Conservation (phyloP, 305 asterid genomes). For the Stenogyne calaminthoides region DNA sequence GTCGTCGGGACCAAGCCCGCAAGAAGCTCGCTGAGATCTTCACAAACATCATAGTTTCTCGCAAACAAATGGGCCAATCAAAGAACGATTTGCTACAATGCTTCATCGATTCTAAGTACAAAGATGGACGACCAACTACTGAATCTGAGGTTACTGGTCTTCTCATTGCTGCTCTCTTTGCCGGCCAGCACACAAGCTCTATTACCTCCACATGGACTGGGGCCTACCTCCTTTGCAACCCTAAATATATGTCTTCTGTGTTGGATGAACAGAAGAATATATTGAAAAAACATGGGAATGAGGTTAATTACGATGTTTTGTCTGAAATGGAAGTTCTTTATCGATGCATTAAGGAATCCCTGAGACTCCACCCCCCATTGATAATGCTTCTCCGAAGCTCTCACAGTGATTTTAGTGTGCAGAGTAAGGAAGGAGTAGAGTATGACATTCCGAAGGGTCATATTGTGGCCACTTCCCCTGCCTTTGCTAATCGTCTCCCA, state of each 20-base stretch:
- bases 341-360: slow-evolving; percentile 86
- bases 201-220: slow-evolving; percentile 91
- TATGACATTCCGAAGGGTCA: slow-evolving; percentile 97
- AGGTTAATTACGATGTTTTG: slow-evolving; percentile 76
- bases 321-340: slow-evolving; percentile 88
- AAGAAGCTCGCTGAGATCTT: slow-evolving; percentile 55
- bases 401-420: slow-evolving; percentile 78
- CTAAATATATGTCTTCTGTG: slow-evolving; percentile 72
- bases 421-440: slow-evolving; percentile 76
- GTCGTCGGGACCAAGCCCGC: slow-evolving; percentile 60
- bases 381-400: slow-evolving; percentile 90
- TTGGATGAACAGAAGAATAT: slow-evolving; percentile 74
- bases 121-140: slow-evolving; percentile 79
- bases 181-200: slow-evolving; percentile 98
- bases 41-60: slow-evolving; percentile 49
- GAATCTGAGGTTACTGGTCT: slow-evolving; percentile 84
- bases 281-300: slow-evolving; percentile 61
- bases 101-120: slow-evolving; percentile 95
- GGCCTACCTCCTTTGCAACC: slow-evolving; percentile 65
- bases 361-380: slow-evolving; percentile 93
- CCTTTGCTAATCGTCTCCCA: slow-evolving; percentile 87
- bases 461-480: slow-evolving; percentile 93
- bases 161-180: slow-evolving; percentile 93
- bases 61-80: slow-evolving; percentile 49
- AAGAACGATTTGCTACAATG: slow-evolving; percentile 57